A percentile compares a stretch with the other conserved stretches of the same genome.
phyloP scores from a whole-genome alignment of 2,329 filamentous ascomycete genomes.

The Pseudogymnoascus verrucosus region DNA sequence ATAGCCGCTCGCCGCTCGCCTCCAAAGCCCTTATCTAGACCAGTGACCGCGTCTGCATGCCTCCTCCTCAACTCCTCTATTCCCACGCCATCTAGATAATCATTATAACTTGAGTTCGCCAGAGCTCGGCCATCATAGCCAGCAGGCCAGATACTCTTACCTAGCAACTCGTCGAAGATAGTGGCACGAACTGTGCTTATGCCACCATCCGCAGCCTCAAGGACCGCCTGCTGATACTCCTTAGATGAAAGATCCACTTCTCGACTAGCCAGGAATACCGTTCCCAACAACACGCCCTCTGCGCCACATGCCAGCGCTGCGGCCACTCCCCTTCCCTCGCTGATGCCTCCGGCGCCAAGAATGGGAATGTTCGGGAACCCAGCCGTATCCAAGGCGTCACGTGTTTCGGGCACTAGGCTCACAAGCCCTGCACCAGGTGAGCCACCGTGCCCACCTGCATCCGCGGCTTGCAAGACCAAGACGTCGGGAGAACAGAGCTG shows the following conservation, averaged over 20 bases:
- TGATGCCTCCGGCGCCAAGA: conserved; percentile 30
- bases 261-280: conserved; percentile 38
- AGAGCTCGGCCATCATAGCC: conserved; percentile 49
- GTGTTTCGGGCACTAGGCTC: conserved; percentile 29
- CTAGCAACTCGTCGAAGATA: conserved; percentile 39
- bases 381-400: conserved; percentile 14
- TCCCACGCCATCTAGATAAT: conserved; percentile 30
- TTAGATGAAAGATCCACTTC: conserved; percentile 38
- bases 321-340: conserved; percentile 29
- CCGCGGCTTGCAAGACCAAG: conserved; percentile 30
- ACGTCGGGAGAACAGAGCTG: conserved; percentile 24
- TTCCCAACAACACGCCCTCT: conserved; percentile 40
- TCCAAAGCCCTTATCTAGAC: conserved; percentile 46
- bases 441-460: conserved; percentile 32
- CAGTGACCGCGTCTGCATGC: conserved; percentile 38
- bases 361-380: background rate
- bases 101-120: conserved; percentile 43
- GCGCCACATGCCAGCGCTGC: conserved; percentile 30
- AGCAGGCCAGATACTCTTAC: conserved; percentile 52
- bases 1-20: conserved; percentile 46
- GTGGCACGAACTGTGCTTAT: conserved; percentile 40
- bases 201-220: conserved; percentile 42
- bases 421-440: conserved; percentile 26
- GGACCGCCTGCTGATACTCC: conserved; percentile 39
- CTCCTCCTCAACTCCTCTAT: conserved; percentile 33